Percentiles rank a stretch among this genome's conserved stretches.
phyloP scores from a whole-genome alignment of 2,329 filamentous ascomycete genomes.

The Arthrobotrys pseudoclavata region DNA sequence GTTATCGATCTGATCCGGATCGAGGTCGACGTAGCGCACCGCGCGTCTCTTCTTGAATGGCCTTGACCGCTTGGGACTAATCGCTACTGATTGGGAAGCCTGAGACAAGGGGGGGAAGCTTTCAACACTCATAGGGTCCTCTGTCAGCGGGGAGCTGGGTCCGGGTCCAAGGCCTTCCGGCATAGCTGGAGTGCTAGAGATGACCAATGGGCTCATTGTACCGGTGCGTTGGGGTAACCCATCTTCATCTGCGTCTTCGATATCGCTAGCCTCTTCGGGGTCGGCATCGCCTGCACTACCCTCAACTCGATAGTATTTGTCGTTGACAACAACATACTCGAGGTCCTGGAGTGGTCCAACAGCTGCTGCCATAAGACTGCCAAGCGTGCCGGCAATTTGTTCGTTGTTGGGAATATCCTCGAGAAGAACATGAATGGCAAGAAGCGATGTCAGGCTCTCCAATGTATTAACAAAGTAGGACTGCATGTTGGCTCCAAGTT shows the following conservation, averaged over 20 bases:
- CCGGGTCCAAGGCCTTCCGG: constrained; percentile 55
- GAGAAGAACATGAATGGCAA: constrained; percentile 56
- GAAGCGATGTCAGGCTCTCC: constrained; percentile 57
- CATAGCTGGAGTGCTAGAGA: constrained; percentile 41
- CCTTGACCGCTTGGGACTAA: constrained; percentile 32
- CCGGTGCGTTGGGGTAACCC: constrained; percentile 15
- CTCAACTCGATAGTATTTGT: constrained; percentile 59
- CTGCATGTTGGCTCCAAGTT: constrained; percentile 14
- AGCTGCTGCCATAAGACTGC: constrained; percentile 58
- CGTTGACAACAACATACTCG: constrained; percentile 59
- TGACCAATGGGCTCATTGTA: constrained; percentile 34
- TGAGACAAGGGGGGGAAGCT: constrained; percentile 53
- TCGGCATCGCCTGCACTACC: constrained; percentile 56
- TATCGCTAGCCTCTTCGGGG: constrained; percentile 56
- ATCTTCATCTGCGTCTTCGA: constrained; percentile 36
- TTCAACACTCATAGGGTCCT: constrained; percentile 53
- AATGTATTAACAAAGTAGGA: constrained; percentile 59
- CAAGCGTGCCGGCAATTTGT: constrained; percentile 57
- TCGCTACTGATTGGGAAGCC: constrained; percentile 27
- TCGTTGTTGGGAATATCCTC: constrained; percentile 58
- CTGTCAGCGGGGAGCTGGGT: constrained; percentile 49
- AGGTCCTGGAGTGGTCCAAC: constrained; percentile 57
- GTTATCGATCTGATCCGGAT: constrained; percentile 59
- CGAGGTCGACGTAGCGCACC: constrained; percentile 58
- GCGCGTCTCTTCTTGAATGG: constrained; percentile 57